Percentiles rank a stretch among this genome's conserved stretches.
phyloP scores from a whole-genome alignment of 306 rosid genomes.

The Medicago ruthenica region DNA sequence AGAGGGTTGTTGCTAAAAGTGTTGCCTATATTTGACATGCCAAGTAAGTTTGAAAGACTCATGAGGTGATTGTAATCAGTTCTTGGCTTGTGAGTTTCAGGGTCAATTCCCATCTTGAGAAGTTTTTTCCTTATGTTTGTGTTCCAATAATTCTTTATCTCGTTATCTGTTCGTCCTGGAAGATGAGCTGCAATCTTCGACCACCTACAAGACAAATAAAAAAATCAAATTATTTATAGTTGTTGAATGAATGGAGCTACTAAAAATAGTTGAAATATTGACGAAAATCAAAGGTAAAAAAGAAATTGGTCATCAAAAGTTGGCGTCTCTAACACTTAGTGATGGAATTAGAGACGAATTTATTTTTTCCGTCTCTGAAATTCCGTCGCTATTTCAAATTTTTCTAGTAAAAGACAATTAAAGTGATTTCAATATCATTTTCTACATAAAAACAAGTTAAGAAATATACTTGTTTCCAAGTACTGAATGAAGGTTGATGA shows the following conservation, averaged over 20 bases:
- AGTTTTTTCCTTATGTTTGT: slow-evolving; percentile 85
- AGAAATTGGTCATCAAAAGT: no score
- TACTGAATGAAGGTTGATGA: slow-evolving; percentile 81
- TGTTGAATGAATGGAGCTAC: neutral
- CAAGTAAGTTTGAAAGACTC: slow-evolving; percentile 63
- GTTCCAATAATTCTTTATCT: slow-evolving; percentile 91
- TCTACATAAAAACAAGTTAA: neutral
- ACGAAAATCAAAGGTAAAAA: neutral
- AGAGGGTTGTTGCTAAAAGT: slow-evolving; percentile 48
- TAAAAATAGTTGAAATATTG: neutral
- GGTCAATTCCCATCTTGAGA: slow-evolving; percentile 83
- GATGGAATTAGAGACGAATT: no score
- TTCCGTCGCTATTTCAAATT: no score
- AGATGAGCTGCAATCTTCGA: slow-evolving; percentile 87
- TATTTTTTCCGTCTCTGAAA: no score
- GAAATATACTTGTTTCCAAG: slow-evolving; percentile 73
- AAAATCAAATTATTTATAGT: neutral
- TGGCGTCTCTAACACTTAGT: no score
- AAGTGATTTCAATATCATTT: neutral
- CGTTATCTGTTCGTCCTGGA: slow-evolving; percentile 87
- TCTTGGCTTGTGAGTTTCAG: slow-evolving; percentile 89
- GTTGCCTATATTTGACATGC: slow-evolving; percentile 47
- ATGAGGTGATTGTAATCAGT: slow-evolving; percentile 69
- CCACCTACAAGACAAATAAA: slow-evolving; percentile 61
- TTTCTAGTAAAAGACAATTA: no score